Evolutionary conservation across 1,139 yeast species (phyloP).

Genomic region (Hansenula sp.): DNA sequence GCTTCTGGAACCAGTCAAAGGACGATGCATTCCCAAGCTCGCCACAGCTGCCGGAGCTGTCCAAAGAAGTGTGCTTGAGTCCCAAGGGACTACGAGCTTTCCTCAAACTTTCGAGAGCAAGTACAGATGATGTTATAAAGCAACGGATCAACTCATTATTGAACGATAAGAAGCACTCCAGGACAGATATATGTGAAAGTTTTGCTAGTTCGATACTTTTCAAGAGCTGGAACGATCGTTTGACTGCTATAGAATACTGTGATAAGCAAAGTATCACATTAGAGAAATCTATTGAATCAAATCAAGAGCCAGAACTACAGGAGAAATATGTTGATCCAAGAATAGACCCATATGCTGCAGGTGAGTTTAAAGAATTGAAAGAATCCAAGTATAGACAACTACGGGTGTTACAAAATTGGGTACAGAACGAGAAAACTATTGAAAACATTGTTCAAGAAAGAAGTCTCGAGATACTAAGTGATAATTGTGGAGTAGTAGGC

Average conservation of each 20-base stretch:
- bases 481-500: constrained; percentile 27
- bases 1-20: constrained; percentile 14
- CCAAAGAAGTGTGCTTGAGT: constrained; percentile 32
- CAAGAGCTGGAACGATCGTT: constrained; percentile 39
- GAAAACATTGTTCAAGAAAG: constrained; percentile 36
- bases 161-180: constrained; percentile 11
- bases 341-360: constrained; percentile 43
- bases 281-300: constrained; percentile 25
- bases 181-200: constrained; percentile 24
- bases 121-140: constrained; percentile 38
- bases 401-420: constrained; percentile 28
- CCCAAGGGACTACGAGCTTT: constrained; percentile 37
- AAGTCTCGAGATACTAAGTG: constrained; percentile 29
- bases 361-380: constrained; percentile 28
- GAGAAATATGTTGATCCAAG: constrained; percentile 25
- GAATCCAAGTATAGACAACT: constrained; percentile 25
- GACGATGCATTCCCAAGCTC: constrained; percentile 12
- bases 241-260: constrained; percentile 34
- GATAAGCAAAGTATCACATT: constrained; percentile 23
- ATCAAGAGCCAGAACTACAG: constrained; percentile 18
- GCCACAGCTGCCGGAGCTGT: constrained; percentile 12
- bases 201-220: constrained; percentile 30
- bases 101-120: constrained; percentile 34
- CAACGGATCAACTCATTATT: constrained; percentile 33
- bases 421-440: constrained; percentile 33